Conservation (phyloP, 208 protist genomes). For the Leishmania tropica region DNA sequence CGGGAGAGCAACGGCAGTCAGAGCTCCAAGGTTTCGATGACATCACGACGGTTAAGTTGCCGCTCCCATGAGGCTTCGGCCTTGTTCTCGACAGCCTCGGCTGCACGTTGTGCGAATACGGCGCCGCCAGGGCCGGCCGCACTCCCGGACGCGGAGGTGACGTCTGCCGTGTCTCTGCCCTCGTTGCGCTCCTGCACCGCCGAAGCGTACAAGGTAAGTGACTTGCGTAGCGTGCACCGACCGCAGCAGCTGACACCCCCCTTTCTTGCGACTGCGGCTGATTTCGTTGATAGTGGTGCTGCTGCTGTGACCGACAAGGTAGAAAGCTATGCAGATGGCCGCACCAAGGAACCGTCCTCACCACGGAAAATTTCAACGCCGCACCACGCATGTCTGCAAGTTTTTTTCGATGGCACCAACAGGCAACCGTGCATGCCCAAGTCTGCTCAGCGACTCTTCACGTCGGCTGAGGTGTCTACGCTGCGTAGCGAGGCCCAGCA, state of each 20-base stretch:
- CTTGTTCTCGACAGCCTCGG: neutral
- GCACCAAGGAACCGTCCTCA: neutral
- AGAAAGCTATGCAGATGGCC: neutral
- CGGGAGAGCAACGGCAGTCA: neutral
- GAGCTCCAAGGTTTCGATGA: neutral
- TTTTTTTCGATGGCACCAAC: neutral
- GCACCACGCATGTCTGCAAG: conserved; percentile 6
- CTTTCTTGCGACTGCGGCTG: neutral
- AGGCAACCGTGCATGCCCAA: conserved; percentile 3
- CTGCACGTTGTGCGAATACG: neutral
- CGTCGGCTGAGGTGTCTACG: conserved; percentile 10
- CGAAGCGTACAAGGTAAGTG: conserved; percentile 7
- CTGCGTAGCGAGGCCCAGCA: conserved; percentile 21
- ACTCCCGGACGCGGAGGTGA: neutral
- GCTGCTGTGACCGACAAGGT: neutral
- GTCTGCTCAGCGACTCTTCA: conserved; percentile 22
- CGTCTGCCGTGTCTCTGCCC: neutral
- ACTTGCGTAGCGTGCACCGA: neutral
- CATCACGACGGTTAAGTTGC: neutral
- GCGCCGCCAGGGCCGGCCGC: neutral
- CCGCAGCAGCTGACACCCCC: neutral
- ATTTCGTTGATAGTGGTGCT: neutral
- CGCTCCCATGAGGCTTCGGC: neutral
- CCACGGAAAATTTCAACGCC: neutral
- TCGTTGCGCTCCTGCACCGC: neutral